Evolutionary conservation across 2,329 filamentous ascomycete genomes (phyloP).

Genomic region (Zasmidium angulare): DNA sequence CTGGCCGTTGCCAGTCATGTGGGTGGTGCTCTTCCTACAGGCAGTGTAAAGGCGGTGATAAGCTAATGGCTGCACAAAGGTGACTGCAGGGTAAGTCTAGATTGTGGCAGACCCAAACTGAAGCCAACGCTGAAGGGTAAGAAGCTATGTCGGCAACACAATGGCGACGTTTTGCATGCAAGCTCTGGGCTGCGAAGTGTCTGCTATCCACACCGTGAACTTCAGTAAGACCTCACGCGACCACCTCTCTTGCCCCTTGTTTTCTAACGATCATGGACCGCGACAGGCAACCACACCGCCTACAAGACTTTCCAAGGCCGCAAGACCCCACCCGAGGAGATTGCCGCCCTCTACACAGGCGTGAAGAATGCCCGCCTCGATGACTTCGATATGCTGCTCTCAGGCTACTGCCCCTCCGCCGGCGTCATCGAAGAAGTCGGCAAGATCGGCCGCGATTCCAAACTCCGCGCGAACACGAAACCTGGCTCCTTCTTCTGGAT

Average conservation of each 20-base stretch:
- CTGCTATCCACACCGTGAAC: conserved; percentile 92
- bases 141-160: conserved; percentile 94
- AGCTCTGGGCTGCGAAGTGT: conserved; percentile 87
- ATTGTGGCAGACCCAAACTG: conserved; percentile 4
- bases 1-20: conserved; percentile 95
- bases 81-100: conserved; percentile 68
- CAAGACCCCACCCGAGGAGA: conserved; percentile 76
- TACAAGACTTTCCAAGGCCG: conserved; percentile 88
- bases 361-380: conserved; percentile 80
- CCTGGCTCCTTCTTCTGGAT: conserved; percentile 93
- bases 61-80: conserved; percentile 47
- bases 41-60: conserved; percentile 26
- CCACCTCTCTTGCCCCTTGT: no score
- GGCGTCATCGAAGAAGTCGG: conserved; percentile 82
- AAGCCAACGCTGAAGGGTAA: conserved; percentile 16
- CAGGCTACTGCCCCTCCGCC: conserved; percentile 89
- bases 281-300: conserved; percentile 85
- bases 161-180: conserved; percentile 96
- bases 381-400: conserved; percentile 91
- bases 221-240: conserved; percentile 68
- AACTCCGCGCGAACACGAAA: conserved; percentile 59
- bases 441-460: conserved; percentile 77
- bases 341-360: conserved; percentile 79
- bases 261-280: not conserved
- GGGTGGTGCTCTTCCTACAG: conserved; percentile 46